A percentile compares a stretch with the other conserved stretches of the same genome.
Evolutionary conservation across 176 grass and related monocot species (phyloP).

Genomic region (Avena eriantha): DNA sequence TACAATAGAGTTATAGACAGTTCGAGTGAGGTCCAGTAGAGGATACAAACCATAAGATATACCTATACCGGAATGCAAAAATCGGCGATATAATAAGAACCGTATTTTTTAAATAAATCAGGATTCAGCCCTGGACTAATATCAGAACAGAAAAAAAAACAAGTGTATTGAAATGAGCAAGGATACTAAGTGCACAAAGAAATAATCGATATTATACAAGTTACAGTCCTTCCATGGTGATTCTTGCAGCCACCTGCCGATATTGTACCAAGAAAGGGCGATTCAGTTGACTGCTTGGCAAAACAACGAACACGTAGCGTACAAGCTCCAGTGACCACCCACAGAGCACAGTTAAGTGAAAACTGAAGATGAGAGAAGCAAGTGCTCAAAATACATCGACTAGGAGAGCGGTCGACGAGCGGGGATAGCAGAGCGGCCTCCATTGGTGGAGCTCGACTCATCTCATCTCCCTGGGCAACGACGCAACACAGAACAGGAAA

Average conservation of each 20-base stretch:
- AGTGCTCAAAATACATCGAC: not conserved
- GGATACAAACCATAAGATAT: not conserved
- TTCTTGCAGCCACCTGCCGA: not conserved
- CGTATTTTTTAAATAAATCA: not conserved
- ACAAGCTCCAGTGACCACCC: not conserved
- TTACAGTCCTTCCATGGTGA: not conserved
- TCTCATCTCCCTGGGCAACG: not conserved
- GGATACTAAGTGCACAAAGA: not conserved
- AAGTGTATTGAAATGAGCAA: slow-evolving; percentile 1
- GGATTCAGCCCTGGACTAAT: not conserved
- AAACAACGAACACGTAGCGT: slow-evolving; percentile 9
- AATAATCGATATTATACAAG: not conserved
- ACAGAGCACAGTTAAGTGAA: not conserved
- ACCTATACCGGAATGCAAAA: not conserved
- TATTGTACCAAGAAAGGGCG: no score
- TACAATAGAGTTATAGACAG: not conserved
- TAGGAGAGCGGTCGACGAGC: not conserved
- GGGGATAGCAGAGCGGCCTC: not conserved
- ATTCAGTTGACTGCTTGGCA: not conserved
- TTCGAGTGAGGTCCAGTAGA: not conserved
- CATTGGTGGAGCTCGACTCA: slow-evolving; percentile 1
- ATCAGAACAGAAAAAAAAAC: not conserved
- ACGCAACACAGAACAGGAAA: no score
- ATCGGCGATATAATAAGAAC: not conserved
- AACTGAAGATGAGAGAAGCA: not conserved